Conservation (phyloP, 78 protist genomes). For the Bodo saltans region DNA sequence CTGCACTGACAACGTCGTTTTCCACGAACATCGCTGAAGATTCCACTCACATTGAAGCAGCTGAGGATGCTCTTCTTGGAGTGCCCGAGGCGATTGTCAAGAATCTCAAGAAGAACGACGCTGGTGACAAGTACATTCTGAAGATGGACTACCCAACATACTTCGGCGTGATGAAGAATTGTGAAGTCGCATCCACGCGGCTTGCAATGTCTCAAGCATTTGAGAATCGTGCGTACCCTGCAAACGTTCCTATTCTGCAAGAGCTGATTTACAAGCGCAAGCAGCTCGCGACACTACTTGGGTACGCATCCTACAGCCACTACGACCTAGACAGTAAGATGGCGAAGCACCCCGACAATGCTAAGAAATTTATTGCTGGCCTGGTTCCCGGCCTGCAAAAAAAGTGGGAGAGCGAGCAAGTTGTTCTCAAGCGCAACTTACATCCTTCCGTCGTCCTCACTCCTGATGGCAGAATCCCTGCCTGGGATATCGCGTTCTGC, state of each 20-base stretch:
- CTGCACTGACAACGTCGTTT: constrained; percentile 39
- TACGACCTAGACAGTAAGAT: constrained; percentile 35
- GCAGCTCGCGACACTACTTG: constrained; percentile 46
- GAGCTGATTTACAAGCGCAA: constrained; percentile 11
- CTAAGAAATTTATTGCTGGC: not conserved
- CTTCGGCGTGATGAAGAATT: constrained; percentile 48
- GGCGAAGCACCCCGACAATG: constrained; percentile 16
- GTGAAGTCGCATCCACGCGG: constrained; percentile 30
- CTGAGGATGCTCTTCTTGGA: constrained; percentile 50
- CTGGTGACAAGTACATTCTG: constrained; percentile 29
- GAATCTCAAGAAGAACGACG: constrained; percentile 29
- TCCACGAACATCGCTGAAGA: constrained; percentile 60
- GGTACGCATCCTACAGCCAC: constrained; percentile 40
- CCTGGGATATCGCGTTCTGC: constrained; percentile 50
- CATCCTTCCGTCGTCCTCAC: constrained; percentile 23
- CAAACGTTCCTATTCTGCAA: constrained; percentile 38
- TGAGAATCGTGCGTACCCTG: constrained; percentile 9
- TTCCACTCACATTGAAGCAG: constrained; percentile 36
- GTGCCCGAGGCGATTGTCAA: constrained; percentile 49
- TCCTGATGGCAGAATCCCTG: constrained; percentile 25
- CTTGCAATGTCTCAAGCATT: constrained; percentile 13
- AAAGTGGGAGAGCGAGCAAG: not conserved
- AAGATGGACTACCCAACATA: constrained; percentile 61
- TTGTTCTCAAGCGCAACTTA: constrained; percentile 27
- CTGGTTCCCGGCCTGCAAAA: not conserved